Percentiles rank a stretch among this genome's conserved stretches.
Conservation (phyloP, 2,329 filamentous ascomycete genomes). For the Ophiocordyceps camponoti-floridani region DNA sequence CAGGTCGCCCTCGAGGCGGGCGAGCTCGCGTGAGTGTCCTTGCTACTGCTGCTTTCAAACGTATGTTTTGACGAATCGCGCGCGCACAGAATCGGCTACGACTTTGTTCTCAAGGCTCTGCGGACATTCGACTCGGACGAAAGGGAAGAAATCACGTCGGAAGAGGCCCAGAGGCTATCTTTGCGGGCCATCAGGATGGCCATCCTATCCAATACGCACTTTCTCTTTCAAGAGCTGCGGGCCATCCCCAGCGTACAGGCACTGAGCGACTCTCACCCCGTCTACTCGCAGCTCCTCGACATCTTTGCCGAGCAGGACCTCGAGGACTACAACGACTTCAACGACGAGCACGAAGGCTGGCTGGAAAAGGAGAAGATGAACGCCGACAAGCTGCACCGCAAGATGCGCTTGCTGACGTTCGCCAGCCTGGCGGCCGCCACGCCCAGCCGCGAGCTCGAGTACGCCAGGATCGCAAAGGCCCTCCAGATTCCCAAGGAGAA, state of each 20-base stretch:
- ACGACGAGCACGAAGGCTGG: conserved; percentile 76
- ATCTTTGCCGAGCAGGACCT: conserved; percentile 89
- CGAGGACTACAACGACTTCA: conserved; percentile 91
- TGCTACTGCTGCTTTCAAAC: not conserved
- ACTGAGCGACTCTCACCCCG: conserved; percentile 65
- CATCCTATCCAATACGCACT: conserved; percentile 35
- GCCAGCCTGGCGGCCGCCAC: conserved; percentile 73
- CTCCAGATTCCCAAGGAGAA: conserved; percentile 69
- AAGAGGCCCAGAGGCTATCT: conserved; percentile 42
- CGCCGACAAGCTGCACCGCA: conserved; percentile 61
- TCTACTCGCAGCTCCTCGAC: conserved; percentile 82
- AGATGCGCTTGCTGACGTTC: conserved; percentile 91
- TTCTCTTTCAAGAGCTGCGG: conserved; percentile 65
- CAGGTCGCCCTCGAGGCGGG: conserved; percentile 64
- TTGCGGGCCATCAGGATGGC: conserved; percentile 37
- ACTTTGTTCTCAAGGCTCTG: conserved; percentile 46
- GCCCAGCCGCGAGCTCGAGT: conserved; percentile 73
- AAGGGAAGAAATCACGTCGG: conserved; percentile 34
- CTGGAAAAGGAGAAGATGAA: conserved; percentile 61
- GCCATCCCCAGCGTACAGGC: conserved; percentile 72
- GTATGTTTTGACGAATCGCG: not conserved
- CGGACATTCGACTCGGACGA: conserved; percentile 40
- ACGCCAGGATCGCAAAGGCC: conserved; percentile 65
- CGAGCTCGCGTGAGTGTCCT: conserved; percentile 48
- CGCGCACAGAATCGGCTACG: conserved; percentile 38